phyloP scores from a whole-genome alignment of 2,329 filamentous ascomycete genomes.

The Apiospora phragmitis region DNA sequence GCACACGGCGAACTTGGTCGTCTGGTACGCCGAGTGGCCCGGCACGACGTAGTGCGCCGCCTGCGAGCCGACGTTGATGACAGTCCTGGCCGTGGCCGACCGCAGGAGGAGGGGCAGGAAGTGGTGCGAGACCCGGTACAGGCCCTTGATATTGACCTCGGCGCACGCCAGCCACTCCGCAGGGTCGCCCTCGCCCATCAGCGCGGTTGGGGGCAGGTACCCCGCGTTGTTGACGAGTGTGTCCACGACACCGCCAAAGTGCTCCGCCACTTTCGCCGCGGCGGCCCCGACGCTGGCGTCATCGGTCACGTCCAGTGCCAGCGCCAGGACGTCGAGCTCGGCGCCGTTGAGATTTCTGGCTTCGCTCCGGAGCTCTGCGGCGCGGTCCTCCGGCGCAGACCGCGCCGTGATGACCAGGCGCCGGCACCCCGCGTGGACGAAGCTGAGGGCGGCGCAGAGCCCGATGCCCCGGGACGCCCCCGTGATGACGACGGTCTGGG shows the following conservation, averaged over 20 bases:
- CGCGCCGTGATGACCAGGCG: slow-evolving; percentile 35
- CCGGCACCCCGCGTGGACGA: slow-evolving; percentile 37
- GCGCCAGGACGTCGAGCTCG: slow-evolving; percentile 30
- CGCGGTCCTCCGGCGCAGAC: slow-evolving; percentile 23
- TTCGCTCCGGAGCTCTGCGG: slow-evolving; percentile 24
- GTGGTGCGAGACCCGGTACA: slow-evolving; percentile 43
- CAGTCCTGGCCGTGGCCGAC: slow-evolving; percentile 30
- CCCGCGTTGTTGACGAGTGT: slow-evolving; percentile 43
- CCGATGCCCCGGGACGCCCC: slow-evolving; percentile 38
- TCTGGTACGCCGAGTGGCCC: slow-evolving; percentile 42
- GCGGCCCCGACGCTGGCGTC: slow-evolving; percentile 30
- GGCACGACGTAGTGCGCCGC: slow-evolving; percentile 33
- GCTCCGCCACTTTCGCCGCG: slow-evolving; percentile 20
- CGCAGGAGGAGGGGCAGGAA: slow-evolving; percentile 44
- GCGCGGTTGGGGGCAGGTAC: slow-evolving; percentile 32
- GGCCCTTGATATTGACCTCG: slow-evolving; percentile 50
- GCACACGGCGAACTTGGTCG: slow-evolving; percentile 43
- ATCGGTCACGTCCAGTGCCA: slow-evolving; percentile 36
- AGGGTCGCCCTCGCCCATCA: slow-evolving; percentile 20
- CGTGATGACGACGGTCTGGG: slow-evolving; percentile 36
- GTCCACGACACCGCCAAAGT: slow-evolving; percentile 33
- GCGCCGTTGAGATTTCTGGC: not conserved
- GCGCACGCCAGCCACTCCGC: slow-evolving; percentile 40
- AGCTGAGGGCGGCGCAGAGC: slow-evolving; percentile 29
- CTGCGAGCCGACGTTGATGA: slow-evolving; percentile 44